Evolutionary conservation across 768 basidiomycete species (phyloP), one percentile per base, ranked within the genome.

Genomic region (Sporobolomyces phaffii): DNA sequence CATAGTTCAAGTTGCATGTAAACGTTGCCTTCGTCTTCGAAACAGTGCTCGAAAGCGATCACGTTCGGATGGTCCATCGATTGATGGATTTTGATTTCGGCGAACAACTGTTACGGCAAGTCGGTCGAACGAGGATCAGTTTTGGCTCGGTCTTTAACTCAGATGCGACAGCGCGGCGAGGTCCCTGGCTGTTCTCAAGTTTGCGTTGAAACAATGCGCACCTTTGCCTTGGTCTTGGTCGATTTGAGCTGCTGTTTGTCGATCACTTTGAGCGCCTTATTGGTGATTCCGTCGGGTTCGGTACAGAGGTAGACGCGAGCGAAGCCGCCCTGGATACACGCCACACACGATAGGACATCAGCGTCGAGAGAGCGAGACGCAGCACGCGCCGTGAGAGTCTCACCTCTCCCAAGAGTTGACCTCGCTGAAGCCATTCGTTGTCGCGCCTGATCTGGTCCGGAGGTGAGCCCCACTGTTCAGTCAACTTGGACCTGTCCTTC

Each of bases 1-100:
- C 94, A 98, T 9, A 97, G 82, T 75, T 96, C 94, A 56, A 99
- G 85, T 15, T 87, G 87, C 88, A 99, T 94, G 79, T 98, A 99
- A 28, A 99, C 94, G 77, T 97, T 92, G 60, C 90, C 86, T 15
- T 85, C 83, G 74, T 96, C 94, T 77, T 99, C 93, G 75, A 97
- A 98, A 78, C 92, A 94, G 71, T 96, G 91, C 57, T 87, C 82
- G 77, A 98, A 97, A 15, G 80, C 78, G 57, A 97, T 92, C 69
- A 99, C 90, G 78, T 99, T 93, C 22, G 91, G 89, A 73, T 98
- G 94, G 29, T 84, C 79, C 51, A 99, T 83, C 18, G 90, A 87
- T 66, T 87, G 86, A 78, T 99, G 94, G 52, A 99, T 91, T 81
- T 94, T 96, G 75, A 99, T 99, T 82, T 99, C 94, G 66, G 94